These are phyloP conservation scores for Thalassiosira pacifica DNA, from an alignment of 352 stramenopile genomes.

Conservation along the genomic window DNA sequence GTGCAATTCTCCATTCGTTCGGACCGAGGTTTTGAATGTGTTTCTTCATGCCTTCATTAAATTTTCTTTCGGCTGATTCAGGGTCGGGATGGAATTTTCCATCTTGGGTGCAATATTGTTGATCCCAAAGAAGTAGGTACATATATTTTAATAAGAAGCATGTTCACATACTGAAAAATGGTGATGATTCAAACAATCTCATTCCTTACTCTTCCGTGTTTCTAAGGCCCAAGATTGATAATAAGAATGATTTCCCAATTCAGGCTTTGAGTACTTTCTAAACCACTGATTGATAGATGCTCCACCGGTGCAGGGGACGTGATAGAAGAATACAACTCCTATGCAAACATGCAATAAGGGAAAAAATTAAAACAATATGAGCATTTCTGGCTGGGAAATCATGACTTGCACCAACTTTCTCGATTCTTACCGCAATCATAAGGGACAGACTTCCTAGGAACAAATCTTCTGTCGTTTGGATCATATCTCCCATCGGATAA, in stretches of 20 bases:
- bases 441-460: constrained; percentile 12
- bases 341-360: background rate
- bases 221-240: constrained; percentile 24
- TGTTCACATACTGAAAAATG: background rate
- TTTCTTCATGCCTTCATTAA: constrained; percentile 33
- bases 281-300: constrained; percentile 56
- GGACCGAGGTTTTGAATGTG: constrained; percentile 37
- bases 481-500: background rate
- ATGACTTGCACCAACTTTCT: background rate
- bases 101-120: constrained; percentile 11
- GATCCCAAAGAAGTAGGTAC: background rate
- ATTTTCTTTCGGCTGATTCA: constrained; percentile 2
- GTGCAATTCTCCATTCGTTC: constrained; percentile 66
- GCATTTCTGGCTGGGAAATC: background rate
- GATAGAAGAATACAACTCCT: constrained; percentile 65
- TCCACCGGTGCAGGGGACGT: constrained; percentile 54
- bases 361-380: background rate
- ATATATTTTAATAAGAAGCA: too few relatives aligned
- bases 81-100: constrained; percentile 24
- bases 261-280: constrained; percentile 28
- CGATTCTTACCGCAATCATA: constrained; percentile 31
- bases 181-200: background rate
- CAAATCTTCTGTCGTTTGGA: constrained; percentile 29
- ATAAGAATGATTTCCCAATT: constrained; percentile 40
- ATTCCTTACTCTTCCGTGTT: constrained; percentile 1